Base-by-base conservation (phyloP, 2,329 filamentous ascomycete genomes). In the Diaporthe batatas region DNA sequence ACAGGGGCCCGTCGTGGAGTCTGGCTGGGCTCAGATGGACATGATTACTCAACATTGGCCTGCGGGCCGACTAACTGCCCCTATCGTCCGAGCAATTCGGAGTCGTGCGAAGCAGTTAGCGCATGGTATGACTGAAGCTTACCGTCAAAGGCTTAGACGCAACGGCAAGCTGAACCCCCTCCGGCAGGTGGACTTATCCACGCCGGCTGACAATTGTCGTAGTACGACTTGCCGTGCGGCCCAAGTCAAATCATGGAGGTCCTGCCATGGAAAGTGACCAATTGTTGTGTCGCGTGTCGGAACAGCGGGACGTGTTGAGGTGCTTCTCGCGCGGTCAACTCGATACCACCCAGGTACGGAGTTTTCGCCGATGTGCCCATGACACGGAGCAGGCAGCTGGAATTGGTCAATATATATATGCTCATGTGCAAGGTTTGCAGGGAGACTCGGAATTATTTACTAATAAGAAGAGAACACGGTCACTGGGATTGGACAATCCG, bases 31-130 rank as follows among this genome's bases (percentile, higher is more conserved):
- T 23, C 2, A 65, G 62, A 51, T 23, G 44, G 32, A 14, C 6
- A 12, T 68, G 70, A 71, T 71, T 71, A 71, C 58, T 71, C 58
- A 71, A 71, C 70, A 71, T 16, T n/a, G 29, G 3, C 3, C 8
- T 18, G 51, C 10, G 23, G 58, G 18, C 70, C 70, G 59, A 71
- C 70, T 68, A 71, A 71, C 70, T 49, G 10, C 2, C 29, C 21
- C 25, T 54, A 71, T 55, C 69, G 44, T 10, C 21, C 32, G 4
- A 14, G 34, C 2, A 4, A 1, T 11, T 3, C 10, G 8, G 10
- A 7, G 6, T 10, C 8, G 58, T 8, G 16, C 10, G 14, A 12
- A 14, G 4, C 10, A 16, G 59, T 36, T 68, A 44, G 70, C 34
- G 57, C 53, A 36, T 36, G 51, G 47, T 68, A 68, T 12, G 36